Evolutionary conservation across 345 rosid species (phyloP).

Genomic region (Adansonia digitata): DNA sequence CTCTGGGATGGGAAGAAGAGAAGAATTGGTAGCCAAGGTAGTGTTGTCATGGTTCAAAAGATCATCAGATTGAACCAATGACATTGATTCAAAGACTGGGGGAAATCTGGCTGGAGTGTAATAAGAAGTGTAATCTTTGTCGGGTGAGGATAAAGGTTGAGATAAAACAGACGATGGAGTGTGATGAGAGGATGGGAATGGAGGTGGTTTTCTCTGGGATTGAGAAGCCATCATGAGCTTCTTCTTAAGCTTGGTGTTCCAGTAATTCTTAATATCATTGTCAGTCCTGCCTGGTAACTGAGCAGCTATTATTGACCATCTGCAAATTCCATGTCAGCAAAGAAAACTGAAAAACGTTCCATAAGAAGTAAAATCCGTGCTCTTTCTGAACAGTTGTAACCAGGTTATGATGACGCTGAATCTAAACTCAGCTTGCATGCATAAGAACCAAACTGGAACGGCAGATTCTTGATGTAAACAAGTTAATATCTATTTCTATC

Average conservation of each 20-base stretch:
- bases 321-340: constrained; percentile 27
- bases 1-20: constrained; percentile 17
- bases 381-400: constrained; percentile 15
- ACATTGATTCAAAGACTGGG: constrained; percentile 26
- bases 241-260: constrained; percentile 97
- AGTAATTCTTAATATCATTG: constrained; percentile 87
- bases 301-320: constrained; percentile 98
- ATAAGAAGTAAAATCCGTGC: constrained; percentile 4
- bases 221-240: constrained; percentile 47
- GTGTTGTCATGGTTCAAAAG: constrained; percentile 4
- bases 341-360: constrained; percentile 12
- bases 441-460: constrained; percentile 14
- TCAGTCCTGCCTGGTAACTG: constrained; percentile 97
- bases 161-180: constrained; percentile 13
- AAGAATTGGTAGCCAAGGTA: background rate
- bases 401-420: constrained; percentile 22
- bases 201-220: constrained; percentile 38
- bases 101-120: constrained; percentile 18
- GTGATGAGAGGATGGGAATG: constrained; percentile 32
- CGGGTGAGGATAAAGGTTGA: constrained; percentile 17
- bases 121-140: constrained; percentile 22
- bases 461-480: constrained; percentile 23
- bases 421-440: constrained; percentile 35
- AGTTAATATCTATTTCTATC: background rate
- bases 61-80: constrained; percentile 12